Conservation (phyloP, 768 basidiomycete genomes). For the Lentinula guzmanii region DNA sequence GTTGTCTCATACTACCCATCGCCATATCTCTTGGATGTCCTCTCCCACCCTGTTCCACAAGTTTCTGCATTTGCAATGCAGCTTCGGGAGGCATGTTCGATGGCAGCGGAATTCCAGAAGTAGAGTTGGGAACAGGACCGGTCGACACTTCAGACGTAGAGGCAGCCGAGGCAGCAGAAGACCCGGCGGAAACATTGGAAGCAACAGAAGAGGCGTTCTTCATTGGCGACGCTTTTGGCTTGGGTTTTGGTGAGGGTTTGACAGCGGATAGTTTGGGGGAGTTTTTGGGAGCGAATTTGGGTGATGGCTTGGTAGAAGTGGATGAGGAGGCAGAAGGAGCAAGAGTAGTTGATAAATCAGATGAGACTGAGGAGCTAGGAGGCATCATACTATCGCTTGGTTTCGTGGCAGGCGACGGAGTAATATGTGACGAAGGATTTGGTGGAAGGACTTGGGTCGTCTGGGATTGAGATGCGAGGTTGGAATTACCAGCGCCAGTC, state of each 20-base stretch:
- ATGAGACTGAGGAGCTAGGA: not conserved
- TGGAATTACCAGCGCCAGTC: not conserved
- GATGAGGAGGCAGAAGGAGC: not conserved
- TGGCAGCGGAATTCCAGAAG: not conserved
- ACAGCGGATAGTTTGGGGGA: not conserved
- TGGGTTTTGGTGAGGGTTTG: not conserved
- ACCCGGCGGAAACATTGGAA: not conserved
- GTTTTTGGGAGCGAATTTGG: not conserved
- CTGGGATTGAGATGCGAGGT: not conserved
- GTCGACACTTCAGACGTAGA: not conserved
- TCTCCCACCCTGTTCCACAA: not conserved
- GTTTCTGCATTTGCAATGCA: conserved; percentile 6
- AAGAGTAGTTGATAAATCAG: not conserved
- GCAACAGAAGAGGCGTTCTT: not conserved
- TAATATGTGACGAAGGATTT: not conserved
- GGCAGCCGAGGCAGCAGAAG: not conserved
- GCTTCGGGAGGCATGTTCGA: conserved; percentile 2
- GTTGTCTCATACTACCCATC: not conserved
- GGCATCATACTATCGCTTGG: not conserved
- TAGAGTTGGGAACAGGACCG: not conserved
- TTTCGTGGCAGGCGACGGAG: not conserved
- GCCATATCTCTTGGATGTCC: conserved; percentile 2
- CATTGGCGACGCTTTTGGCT: not conserved
- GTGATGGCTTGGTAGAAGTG: not conserved
- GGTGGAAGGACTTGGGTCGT: not conserved